Percentiles rank a stretch among this genome's conserved stretches.
Conservation (phyloP, 768 basidiomycete species). For the Gloeophyllum trabeum region DNA sequence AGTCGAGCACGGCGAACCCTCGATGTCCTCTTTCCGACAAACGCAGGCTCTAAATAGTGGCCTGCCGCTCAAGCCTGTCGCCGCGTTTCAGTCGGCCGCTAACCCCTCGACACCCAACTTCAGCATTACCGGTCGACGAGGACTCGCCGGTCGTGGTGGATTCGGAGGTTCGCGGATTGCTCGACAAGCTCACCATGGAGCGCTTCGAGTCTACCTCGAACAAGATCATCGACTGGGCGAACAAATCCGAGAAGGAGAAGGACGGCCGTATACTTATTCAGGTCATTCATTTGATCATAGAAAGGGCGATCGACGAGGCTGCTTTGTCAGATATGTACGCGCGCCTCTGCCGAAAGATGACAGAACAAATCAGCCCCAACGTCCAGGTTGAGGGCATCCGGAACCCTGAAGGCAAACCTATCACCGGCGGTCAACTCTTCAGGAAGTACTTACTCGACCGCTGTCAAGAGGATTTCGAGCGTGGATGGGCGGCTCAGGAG, state of each 20-base stretch:
- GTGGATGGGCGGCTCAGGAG: constrained; percentile 88
- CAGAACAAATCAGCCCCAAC: constrained; percentile 82
- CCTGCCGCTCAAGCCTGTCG: constrained; percentile 51
- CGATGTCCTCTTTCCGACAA: neutral
- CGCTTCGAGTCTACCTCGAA: constrained; percentile 92
- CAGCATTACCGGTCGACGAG: constrained; percentile 38
- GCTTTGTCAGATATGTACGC: constrained; percentile 98
- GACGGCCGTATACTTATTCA: constrained; percentile 92
- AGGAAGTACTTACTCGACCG: constrained; percentile 93
- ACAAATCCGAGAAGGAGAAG: constrained; percentile 85
- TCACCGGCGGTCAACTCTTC: constrained; percentile 90
- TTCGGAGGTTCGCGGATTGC: constrained; percentile 81
- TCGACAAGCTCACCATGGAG: constrained; percentile 96
- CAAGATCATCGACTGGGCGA: constrained; percentile 93
- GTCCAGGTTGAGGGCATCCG: constrained; percentile 85
- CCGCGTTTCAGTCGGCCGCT: constrained; percentile 64
- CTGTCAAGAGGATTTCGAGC: constrained; percentile 97
- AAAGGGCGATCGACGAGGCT: constrained; percentile 95
- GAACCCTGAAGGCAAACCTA: constrained; percentile 75
- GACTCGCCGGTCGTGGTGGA: constrained; percentile 83
- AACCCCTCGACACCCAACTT: constrained; percentile 67
- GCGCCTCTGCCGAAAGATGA: constrained; percentile 87
- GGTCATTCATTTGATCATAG: constrained; percentile 93
- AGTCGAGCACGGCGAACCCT: neutral
- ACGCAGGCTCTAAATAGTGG: too few relatives aligned